phyloP scores from a whole-genome alignment of 352 stramenopile species.

The Thraustochytrium striatum region DNA sequence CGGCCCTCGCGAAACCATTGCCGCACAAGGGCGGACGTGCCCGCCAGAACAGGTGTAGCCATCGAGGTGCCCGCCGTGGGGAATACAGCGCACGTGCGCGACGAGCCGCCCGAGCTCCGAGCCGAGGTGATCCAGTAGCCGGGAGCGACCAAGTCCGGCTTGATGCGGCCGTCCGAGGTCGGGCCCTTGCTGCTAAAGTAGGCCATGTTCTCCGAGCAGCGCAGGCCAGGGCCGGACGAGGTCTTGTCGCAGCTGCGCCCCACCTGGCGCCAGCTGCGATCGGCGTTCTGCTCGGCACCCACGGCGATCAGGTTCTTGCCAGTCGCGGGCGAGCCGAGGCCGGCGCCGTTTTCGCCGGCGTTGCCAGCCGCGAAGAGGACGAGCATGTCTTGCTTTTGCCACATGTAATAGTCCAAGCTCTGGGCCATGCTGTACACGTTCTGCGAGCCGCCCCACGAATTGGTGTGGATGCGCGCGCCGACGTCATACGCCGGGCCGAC shows the following conservation, averaged over 20 bases:
- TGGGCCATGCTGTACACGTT: background rate
- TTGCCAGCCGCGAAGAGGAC: background rate
- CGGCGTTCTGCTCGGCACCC: background rate
- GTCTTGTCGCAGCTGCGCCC: too few species aligned
- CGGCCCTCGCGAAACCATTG: constrained; percentile 78
- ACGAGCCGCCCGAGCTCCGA: background rate
- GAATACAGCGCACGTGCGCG: background rate
- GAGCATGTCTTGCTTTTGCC: background rate
- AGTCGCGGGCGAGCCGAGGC: background rate
- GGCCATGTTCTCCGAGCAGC: constrained; percentile 64
- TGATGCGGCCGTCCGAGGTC: constrained; percentile 66
- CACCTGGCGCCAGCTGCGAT: background rate
- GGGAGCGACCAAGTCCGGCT: constrained; percentile 71
- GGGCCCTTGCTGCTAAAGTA: constrained; percentile 69
- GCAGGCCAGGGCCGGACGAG: background rate
- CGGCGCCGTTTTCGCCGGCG: background rate
- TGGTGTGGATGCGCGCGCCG: constrained; percentile 54
- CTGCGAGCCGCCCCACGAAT: constrained; percentile 54
- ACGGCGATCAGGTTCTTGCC: background rate
- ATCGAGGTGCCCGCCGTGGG: constrained; percentile 66
- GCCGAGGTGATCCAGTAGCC: constrained; percentile 60
- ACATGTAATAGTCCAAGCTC: background rate
- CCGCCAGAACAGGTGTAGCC: constrained; percentile 71
- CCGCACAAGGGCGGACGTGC: constrained; percentile 69
- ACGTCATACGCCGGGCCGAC: constrained; percentile 50